Conservation (phyloP, 306 rosid genomes). For the Abrus precatorius region DNA sequence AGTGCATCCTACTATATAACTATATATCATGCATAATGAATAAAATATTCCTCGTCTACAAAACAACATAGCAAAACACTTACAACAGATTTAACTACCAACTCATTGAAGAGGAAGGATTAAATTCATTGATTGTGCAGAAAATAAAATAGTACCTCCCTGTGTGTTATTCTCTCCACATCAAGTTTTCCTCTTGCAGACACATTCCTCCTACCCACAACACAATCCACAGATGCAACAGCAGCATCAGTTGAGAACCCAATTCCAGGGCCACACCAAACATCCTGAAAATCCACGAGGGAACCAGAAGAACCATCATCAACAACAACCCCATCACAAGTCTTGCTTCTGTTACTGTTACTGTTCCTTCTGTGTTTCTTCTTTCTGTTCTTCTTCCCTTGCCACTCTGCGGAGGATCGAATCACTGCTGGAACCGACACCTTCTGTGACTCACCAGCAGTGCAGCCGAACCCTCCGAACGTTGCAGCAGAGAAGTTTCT, state of each 20-base stretch:
- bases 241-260: constrained; percentile 79
- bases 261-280: constrained; percentile 97
- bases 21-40: not conserved
- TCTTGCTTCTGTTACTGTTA: constrained; percentile 34
- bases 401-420: constrained; percentile 84
- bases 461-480: constrained; percentile 87
- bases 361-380: constrained; percentile 61
- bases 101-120: constrained; percentile 8
- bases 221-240: constrained; percentile 83
- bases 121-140: not conserved
- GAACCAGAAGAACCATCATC: constrained; percentile 51
- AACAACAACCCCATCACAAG: constrained; percentile 50
- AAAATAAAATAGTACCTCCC: constrained; percentile 63
- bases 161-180: constrained; percentile 62
- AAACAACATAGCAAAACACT: not conserved
- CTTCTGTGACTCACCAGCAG: constrained; percentile 77
- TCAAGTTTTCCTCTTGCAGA: constrained; percentile 82
- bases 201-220: constrained; percentile 74
- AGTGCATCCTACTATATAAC: not conserved
- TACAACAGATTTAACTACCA: constrained; percentile 20
- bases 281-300: constrained; percentile 85
- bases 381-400: constrained; percentile 69
- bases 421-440: constrained; percentile 91
- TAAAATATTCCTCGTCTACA: not conserved
- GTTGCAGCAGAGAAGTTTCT: constrained; percentile 65